A percentile compares a stretch with the other conserved stretches of the same genome.
These are phyloP conservation scores for Phytopythium helicoides DNA, from an alignment of 352 stramenopile species.

Conservation along the genomic window DNA sequence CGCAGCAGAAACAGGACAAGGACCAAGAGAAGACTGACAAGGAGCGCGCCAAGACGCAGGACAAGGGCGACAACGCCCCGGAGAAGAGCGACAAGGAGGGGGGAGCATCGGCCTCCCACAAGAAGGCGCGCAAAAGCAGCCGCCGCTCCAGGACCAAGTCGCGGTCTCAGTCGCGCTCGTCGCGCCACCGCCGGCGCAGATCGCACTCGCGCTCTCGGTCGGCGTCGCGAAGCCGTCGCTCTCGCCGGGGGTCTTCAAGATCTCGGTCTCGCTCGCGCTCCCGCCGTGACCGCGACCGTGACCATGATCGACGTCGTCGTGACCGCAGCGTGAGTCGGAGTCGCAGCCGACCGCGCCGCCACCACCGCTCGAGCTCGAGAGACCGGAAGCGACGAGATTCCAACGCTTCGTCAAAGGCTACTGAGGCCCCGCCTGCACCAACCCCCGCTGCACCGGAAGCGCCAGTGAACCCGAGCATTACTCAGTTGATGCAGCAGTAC, in stretches of 20 bases:
- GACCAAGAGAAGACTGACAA: slow-evolving; percentile 14
- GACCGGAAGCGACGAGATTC: slow-evolving; percentile 43
- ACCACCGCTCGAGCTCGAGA: slow-evolving; percentile 57
- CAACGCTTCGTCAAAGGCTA: slow-evolving; percentile 46
- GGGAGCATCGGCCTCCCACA: slow-evolving; percentile 10
- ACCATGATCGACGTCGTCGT: slow-evolving; percentile 41
- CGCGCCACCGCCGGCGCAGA: slow-evolving; percentile 40
- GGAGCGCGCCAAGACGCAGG: slow-evolving; percentile 6
- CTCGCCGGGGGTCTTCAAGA: slow-evolving; percentile 28
- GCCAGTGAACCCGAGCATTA: slow-evolving; percentile 75
- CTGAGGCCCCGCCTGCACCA: slow-evolving; percentile 32
- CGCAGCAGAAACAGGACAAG: slow-evolving; percentile 10
- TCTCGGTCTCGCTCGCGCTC: slow-evolving; percentile 55
- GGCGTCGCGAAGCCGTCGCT: slow-evolving; percentile 30
- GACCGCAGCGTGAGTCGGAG: slow-evolving; percentile 47
- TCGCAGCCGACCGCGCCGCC: slow-evolving; percentile 42
- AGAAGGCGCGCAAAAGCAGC: slow-evolving; percentile 40
- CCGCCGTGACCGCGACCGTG: slow-evolving; percentile 36
- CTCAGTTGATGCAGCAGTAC: slow-evolving; percentile 88
- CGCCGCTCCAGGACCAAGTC: slow-evolving; percentile 56
- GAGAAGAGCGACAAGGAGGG: slow-evolving; percentile 11
- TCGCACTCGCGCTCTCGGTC: slow-evolving; percentile 58
- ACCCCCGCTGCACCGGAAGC: slow-evolving; percentile 13
- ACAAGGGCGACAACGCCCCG: slow-evolving; percentile 8
- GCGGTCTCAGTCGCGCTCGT: slow-evolving; percentile 53